These are phyloP conservation scores for Cylindrotheca fusiformis DNA, from an alignment of 108 stramenopile genomes.

Conservation along the genomic window DNA sequence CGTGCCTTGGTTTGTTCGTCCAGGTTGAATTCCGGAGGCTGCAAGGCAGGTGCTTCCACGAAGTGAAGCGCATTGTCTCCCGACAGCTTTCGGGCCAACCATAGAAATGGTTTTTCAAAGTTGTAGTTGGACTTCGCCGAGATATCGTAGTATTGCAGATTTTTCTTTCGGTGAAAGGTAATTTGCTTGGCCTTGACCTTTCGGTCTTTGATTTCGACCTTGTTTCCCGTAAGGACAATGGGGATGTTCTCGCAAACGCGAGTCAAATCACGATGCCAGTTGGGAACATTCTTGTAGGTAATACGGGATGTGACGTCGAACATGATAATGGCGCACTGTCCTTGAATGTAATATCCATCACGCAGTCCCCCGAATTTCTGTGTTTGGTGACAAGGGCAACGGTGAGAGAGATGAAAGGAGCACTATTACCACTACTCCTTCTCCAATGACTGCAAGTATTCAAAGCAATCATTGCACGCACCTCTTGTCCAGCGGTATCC, in stretches of 20 bases:
- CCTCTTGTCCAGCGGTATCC: slow-evolving; percentile 99
- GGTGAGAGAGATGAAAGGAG: not conserved
- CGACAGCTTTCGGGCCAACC: slow-evolving; percentile 97
- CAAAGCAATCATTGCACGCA: slow-evolving; percentile 2
- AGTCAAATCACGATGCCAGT: slow-evolving; percentile 99
- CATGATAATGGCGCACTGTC: slow-evolving; percentile 99
- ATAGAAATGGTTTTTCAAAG: slow-evolving; percentile 99
- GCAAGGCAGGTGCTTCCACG: slow-evolving; percentile 97
- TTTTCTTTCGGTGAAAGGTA: slow-evolving; percentile 99
- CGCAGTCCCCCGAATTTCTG: slow-evolving; percentile 96
- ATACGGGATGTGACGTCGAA: slow-evolving; percentile 96
- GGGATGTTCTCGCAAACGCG: slow-evolving; percentile 99
- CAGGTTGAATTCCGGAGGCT: slow-evolving; percentile 93
- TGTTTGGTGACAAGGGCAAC: not conserved
- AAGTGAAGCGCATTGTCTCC: slow-evolving; percentile 97
- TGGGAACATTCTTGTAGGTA: slow-evolving; percentile 99
- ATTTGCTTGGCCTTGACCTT: slow-evolving; percentile 99
- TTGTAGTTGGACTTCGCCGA: slow-evolving; percentile 99
- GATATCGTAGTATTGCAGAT: slow-evolving; percentile 99
- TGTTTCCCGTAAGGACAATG: slow-evolving; percentile 98
- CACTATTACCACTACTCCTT: not conserved
- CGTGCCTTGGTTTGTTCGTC: slow-evolving; percentile 88
- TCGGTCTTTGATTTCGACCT: slow-evolving; percentile 99
- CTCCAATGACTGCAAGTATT: not conserved
- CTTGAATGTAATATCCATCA: slow-evolving; percentile 98